Evolutionary conservation across 192 early-diverging fungal genomes (phyloP).

Genomic region (Coemansia sp.): DNA sequence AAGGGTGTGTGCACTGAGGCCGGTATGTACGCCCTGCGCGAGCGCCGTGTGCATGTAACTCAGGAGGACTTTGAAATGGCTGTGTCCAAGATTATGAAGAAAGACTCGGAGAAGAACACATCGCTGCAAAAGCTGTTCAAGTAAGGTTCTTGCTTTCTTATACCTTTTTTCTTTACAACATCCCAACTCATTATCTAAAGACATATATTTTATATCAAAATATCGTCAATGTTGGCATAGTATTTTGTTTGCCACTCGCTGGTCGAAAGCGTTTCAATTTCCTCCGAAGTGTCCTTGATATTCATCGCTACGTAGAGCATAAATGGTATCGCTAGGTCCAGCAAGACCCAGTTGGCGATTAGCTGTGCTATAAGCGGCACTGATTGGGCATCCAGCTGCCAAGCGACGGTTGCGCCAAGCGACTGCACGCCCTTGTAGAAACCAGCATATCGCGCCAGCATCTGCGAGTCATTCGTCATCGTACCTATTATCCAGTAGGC

Average conservation of each 20-base stretch:
- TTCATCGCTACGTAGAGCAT: constrained; percentile 48
- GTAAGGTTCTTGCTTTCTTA: constrained; percentile 47
- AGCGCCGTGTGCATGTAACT: constrained; percentile 97
- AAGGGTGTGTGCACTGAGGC: constrained; percentile 89
- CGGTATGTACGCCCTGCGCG: constrained; percentile 88
- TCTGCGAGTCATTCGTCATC: constrained; percentile 70
- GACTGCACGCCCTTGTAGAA: constrained; percentile 88
- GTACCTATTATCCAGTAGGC: constrained; percentile 82
- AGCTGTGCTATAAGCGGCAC: constrained; percentile 47
- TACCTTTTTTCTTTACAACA: neutral
- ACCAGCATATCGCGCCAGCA: constrained; percentile 68
- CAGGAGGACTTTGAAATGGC: constrained; percentile 99
- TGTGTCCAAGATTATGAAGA: constrained; percentile 98
- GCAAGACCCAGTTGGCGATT: constrained; percentile 53
- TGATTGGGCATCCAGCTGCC: constrained; percentile 62
- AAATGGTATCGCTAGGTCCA: constrained; percentile 47
- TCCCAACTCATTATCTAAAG: neutral
- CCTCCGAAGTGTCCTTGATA: constrained; percentile 26
- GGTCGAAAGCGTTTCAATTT: neutral
- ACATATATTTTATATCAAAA: neutral
- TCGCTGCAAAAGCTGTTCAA: constrained; percentile 98
- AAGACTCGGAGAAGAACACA: constrained; percentile 95
- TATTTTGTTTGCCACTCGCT: neutral
- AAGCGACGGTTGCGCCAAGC: constrained; percentile 62
- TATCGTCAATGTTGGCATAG: neutral